These are phyloP conservation scores for Penicillium paradoxum DNA, from an alignment of 495 filamentous ascomycete genomes.

Conservation along the genomic window DNA sequence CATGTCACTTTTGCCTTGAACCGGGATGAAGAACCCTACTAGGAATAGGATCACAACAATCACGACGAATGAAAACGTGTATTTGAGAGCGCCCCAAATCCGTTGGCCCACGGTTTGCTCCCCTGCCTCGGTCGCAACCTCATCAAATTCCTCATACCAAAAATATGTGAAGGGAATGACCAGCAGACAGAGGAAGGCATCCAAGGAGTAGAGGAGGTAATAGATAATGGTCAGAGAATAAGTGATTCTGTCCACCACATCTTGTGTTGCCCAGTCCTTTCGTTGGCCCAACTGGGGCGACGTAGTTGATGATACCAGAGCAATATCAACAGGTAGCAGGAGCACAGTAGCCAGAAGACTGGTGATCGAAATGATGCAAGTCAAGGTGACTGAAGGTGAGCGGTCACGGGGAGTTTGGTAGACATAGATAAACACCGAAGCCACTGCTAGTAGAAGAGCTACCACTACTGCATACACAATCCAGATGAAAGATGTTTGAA, in stretches of 20 bases:
- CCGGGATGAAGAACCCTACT: slow-evolving; percentile 87
- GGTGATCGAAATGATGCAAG: slow-evolving; percentile 81
- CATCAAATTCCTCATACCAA: slow-evolving; percentile 94
- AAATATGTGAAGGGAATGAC: slow-evolving; percentile 96
- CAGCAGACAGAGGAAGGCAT: slow-evolving; percentile 85
- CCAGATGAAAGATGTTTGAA: slow-evolving; percentile 86
- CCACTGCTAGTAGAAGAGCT: slow-evolving; percentile 61
- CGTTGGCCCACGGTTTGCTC: slow-evolving; percentile 62
- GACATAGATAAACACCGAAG: slow-evolving; percentile 74
- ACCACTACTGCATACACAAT: slow-evolving; percentile 81
- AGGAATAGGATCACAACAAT: slow-evolving; percentile 80
- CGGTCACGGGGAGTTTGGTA: slow-evolving; percentile 89
- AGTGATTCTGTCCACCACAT: slow-evolving; percentile 69
- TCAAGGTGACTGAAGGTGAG: slow-evolving; percentile 68
- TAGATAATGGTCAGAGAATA: slow-evolving; percentile 82
- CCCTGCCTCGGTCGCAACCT: slow-evolving; percentile 73
- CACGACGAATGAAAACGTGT: slow-evolving; percentile 77
- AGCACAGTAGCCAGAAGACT: slow-evolving; percentile 87
- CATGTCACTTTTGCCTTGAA: slow-evolving; percentile 54
- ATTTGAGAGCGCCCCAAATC: slow-evolving; percentile 81
- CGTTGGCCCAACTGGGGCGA: slow-evolving; percentile 70
- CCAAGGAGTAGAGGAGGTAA: slow-evolving; percentile 85
- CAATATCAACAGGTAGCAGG: slow-evolving; percentile 91
- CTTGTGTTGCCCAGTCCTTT: slow-evolving; percentile 89
- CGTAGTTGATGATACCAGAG: slow-evolving; percentile 83